Conservation (phyloP, 1,139 yeast genomes). For the Taiozyma onychis region DNA sequence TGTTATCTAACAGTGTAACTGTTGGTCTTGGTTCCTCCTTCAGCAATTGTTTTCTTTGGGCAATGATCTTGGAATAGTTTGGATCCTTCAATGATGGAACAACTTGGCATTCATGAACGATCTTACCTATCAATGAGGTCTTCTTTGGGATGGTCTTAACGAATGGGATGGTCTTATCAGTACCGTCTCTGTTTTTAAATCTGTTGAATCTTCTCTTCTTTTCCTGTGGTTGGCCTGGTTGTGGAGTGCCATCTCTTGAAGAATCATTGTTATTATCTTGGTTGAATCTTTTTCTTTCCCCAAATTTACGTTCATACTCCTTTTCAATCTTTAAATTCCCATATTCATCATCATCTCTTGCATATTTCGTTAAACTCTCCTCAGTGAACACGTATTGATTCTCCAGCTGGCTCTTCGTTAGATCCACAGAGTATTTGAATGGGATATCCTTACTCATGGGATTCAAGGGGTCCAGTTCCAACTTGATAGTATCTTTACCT, state of each 20-base stretch:
- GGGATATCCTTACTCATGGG: conserved; percentile 48
- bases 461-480: neutral
- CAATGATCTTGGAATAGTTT: conserved; percentile 56
- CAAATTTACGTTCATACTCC: conserved; percentile 3
- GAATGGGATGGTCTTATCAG: conserved; percentile 55
- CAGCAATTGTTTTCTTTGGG: conserved; percentile 45
- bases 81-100: conserved; percentile 73
- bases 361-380: conserved; percentile 68
- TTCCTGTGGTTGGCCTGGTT: conserved; percentile 19
- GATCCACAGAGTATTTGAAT: conserved; percentile 72
- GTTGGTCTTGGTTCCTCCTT: conserved; percentile 51
- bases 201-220: conserved; percentile 32
- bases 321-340: conserved; percentile 7
- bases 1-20: conserved; percentile 74
- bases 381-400: conserved; percentile 92
- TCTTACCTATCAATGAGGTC: conserved; percentile 80
- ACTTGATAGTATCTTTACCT: neutral
- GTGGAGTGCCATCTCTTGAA: neutral
- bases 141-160: conserved; percentile 82
- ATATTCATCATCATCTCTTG: conserved; percentile 33
- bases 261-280: neutral
- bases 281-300: neutral
- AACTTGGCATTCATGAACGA: conserved; percentile 88
- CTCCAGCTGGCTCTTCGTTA: conserved; percentile 72
- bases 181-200: conserved; percentile 36